Evolutionary conservation across 106 monocot genomes (phyloP).

Genomic region (Platanthera guangdongensis): DNA sequence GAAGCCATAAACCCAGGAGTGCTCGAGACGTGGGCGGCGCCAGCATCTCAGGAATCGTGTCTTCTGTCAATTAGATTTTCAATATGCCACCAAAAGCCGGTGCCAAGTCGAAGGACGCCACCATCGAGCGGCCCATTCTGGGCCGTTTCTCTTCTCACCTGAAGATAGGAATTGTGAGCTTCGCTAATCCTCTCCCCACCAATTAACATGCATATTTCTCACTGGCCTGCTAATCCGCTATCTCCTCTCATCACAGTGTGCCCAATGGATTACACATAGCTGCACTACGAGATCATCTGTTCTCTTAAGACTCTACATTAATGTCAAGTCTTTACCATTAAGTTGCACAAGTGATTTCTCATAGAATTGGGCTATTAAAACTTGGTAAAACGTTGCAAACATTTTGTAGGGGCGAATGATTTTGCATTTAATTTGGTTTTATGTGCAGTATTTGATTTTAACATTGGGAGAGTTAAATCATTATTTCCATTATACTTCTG

Average conservation of each 20-base stretch:
- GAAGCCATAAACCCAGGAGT: background rate
- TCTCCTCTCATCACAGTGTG: background rate
- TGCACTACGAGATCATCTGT: background rate
- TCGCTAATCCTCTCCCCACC: background rate
- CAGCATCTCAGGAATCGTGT: background rate
- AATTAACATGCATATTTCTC: background rate
- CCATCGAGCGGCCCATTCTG: slow-evolving; percentile 67
- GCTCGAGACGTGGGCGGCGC: background rate
- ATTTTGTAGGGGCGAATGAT: background rate
- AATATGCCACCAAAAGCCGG: slow-evolving; percentile 77
- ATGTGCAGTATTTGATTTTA: no score
- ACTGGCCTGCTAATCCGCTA: background rate
- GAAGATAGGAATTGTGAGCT: slow-evolving; percentile 93
- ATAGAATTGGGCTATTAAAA: background rate
- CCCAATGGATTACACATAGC: background rate
- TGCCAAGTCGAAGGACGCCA: slow-evolving; percentile 69
- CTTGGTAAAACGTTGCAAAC: background rate
- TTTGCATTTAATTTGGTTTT: background rate
- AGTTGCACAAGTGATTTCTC: background rate
- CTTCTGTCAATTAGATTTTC: background rate
- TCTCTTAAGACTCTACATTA: background rate
- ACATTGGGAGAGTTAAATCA: no score
- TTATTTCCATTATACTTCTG: no score
- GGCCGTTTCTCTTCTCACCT: slow-evolving; percentile 98
- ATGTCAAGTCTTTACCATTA: background rate